Evolutionary conservation across 768 basidiomycete genomes (phyloP).

Genomic region (Coprinopsis cinerea): DNA sequence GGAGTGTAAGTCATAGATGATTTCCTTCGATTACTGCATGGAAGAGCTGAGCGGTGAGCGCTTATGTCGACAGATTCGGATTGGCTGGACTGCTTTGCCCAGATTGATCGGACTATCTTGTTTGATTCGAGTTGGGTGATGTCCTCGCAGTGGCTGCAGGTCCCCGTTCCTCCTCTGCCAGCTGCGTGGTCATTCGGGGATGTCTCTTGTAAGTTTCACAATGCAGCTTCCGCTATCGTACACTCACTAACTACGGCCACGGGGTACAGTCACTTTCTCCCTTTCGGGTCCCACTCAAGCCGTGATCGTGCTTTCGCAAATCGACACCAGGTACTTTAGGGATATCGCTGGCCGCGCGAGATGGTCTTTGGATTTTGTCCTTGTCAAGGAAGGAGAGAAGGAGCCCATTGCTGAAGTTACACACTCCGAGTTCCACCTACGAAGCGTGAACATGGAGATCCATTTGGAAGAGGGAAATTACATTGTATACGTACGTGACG

Average conservation of each 20-base stretch:
- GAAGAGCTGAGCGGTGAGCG: neutral
- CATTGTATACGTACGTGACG: constrained; percentile 42
- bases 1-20: constrained; percentile 31
- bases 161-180: constrained; percentile 35
- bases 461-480: constrained; percentile 38
- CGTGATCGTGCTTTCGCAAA: constrained; percentile 48
- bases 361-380: constrained; percentile 46
- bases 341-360: constrained; percentile 37
- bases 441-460: constrained; percentile 38
- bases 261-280: constrained; percentile 38
- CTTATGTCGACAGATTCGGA: constrained; percentile 26
- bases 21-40: neutral
- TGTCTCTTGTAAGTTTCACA: constrained; percentile 48
- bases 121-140: constrained; percentile 44
- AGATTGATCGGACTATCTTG: constrained; percentile 39
- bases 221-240: neutral
- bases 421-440: constrained; percentile 29
- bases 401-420: constrained; percentile 31
- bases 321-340: constrained; percentile 44
- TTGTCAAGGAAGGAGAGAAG: constrained; percentile 42
- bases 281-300: constrained; percentile 33
- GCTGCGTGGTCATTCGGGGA: constrained; percentile 51
- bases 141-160: constrained; percentile 44
- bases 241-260: neutral
- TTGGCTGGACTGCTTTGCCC: constrained; percentile 37